Evolutionary conservation across 2,329 filamentous ascomycete genomes (phyloP).

Genomic region (Claviceps spartinae): DNA sequence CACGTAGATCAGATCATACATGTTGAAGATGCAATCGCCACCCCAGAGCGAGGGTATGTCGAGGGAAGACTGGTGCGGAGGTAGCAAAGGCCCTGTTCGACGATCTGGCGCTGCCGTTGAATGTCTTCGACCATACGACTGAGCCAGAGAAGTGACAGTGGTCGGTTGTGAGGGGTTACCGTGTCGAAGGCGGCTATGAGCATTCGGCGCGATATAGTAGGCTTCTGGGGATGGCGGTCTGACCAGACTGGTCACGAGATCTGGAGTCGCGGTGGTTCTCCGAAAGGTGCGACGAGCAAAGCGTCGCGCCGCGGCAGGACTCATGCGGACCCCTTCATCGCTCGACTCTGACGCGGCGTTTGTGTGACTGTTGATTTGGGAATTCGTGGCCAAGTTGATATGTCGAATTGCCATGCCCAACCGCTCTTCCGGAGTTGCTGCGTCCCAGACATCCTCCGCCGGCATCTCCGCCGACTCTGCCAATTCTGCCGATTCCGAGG

Average conservation of each 20-base stretch:
- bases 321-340: conserved; percentile 22
- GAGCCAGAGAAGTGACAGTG: conserved; percentile 1
- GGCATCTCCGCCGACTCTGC: too few species aligned
- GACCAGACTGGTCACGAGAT: conserved; percentile 26
- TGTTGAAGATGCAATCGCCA: conserved; percentile 27
- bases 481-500: not conserved
- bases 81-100: conserved; percentile 20
- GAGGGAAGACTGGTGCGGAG: conserved; percentile 25
- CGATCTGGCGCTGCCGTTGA: conserved; percentile 14
- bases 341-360: conserved; percentile 21
- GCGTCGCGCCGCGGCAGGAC: conserved; percentile 21
- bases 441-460: not conserved
- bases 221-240: conserved; percentile 24
- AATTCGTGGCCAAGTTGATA: not conserved
- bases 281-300: conserved; percentile 23
- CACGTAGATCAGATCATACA: conserved; percentile 31
- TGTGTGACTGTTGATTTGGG: not conserved
- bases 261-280: conserved; percentile 22
- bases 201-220: conserved; percentile 17
- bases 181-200: conserved; percentile 12
- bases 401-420: not conserved
- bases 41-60: conserved; percentile 25
- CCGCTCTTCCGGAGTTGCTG: not conserved
- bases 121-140: conserved; percentile 8
- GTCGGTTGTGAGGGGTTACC: conserved; percentile 7